Evolutionary conservation across 768 basidiomycete species (phyloP), one percentile per base, ranked within the genome.

Genomic region (Boletellus ananas): DNA sequence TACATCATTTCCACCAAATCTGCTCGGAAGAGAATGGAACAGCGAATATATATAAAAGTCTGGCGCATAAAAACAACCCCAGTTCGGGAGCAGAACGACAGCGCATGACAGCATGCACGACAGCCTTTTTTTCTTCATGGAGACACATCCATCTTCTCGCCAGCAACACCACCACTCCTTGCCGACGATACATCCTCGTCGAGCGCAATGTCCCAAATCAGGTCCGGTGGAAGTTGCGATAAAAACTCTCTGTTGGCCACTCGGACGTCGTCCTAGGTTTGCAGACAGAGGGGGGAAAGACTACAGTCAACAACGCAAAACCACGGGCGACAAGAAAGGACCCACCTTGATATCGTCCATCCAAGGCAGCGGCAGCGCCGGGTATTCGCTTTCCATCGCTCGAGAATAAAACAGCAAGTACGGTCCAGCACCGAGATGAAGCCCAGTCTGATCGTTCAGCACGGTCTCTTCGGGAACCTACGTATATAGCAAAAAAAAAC

Each of bases 371-470:
- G 43, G 29, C 1, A 21, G n/a, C 10, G 21, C 8, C 3, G 34
- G 56, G 11, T 57, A 62, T 2, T 58, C 58, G 3, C 25, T 36
- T 38, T 58, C 59, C 7, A 68, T 20, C 3, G 61, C 66, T 14
- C 69, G 73, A 31, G 76, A 77, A 66, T 91, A 92, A 33, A 92
- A 64, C n/a, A 92, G 70, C 58, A 91, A 66, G 64, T 85, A 90
- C 1, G 90, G 88, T 1, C 90, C 90, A 17, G 86, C 86, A 14
- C 80, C 77, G 6, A 90, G 75, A 59, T 90, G 87, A 29, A 90
- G 67, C 0, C 90, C 90, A 4, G 79, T 73, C 4, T 81, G 68
- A 52, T 92, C 90, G 4, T 77, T 79, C 14, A 90, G 67, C 10
- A 87, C 87, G 0, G 70, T 70, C 33, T 84, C 83, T 61, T 90